Conservation (phyloP, 257 asterid species). For the Thymus mandschuricus region DNA sequence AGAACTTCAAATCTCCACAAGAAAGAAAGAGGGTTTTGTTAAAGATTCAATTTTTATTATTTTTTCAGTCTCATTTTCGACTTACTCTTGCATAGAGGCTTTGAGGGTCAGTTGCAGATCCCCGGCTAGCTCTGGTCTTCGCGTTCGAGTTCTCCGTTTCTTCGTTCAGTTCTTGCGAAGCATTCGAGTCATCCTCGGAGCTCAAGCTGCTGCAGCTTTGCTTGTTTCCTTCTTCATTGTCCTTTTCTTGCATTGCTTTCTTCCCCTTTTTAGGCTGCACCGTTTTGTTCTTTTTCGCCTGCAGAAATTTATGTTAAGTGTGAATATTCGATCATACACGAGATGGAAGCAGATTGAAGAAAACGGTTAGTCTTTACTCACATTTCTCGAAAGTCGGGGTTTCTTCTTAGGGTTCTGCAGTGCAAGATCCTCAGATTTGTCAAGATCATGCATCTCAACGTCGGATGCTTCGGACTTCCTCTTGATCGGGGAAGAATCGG, state of each 20-base stretch:
- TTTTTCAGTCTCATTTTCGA: background rate
- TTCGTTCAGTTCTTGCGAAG: slow-evolving; percentile 54
- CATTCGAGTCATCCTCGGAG: slow-evolving; percentile 63
- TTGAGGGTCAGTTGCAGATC: slow-evolving; percentile 89
- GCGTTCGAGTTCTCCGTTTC: slow-evolving; percentile 29
- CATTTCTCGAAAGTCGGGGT: slow-evolving; percentile 53
- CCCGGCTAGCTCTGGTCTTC: slow-evolving; percentile 61
- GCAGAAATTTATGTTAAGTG: background rate
- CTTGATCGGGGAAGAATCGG: slow-evolving; percentile 41
- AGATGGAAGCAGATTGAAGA: background rate
- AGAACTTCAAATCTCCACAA: background rate
- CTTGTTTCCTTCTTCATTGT: slow-evolving; percentile 40
- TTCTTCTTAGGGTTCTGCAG: slow-evolving; percentile 52
- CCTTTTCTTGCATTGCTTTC: slow-evolving; percentile 33
- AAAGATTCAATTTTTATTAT: background rate
- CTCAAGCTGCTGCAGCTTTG: slow-evolving; percentile 45
- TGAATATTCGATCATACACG: background rate
- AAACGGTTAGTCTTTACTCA: slow-evolving; percentile 30
- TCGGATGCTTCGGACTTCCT: slow-evolving; percentile 36
- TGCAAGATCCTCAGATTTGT: slow-evolving; percentile 12
- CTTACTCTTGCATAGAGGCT: slow-evolving; percentile 89
- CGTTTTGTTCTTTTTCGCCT: slow-evolving; percentile 48
- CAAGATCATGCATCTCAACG: background rate
- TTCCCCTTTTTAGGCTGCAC: slow-evolving; percentile 43
- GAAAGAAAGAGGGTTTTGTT: background rate